Conservation (phyloP, 768 basidiomycete genomes). For the Mycena chlorophos region DNA sequence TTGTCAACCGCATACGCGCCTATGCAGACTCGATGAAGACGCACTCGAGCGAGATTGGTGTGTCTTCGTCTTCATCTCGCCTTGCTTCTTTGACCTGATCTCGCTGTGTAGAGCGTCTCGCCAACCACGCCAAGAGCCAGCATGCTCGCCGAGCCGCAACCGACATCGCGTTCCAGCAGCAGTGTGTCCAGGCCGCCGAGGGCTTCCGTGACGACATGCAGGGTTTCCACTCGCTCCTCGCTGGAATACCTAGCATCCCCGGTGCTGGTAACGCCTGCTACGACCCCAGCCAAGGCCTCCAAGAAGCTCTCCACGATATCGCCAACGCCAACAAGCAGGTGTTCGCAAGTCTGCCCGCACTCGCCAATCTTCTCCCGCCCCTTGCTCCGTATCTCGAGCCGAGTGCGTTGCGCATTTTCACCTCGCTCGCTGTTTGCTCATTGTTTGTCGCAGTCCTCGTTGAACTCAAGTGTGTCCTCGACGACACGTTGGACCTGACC, state of each 20-base stretch:
- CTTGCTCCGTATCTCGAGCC: constrained; percentile 56
- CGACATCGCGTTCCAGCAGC: constrained; percentile 38
- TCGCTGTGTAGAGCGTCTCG: constrained; percentile 31
- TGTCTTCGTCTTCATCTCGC: constrained; percentile 5
- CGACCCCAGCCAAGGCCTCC: constrained; percentile 42
- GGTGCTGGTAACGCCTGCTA: constrained; percentile 56
- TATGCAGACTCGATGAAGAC: not conserved
- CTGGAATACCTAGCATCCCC: constrained; percentile 34
- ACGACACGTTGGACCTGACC: constrained; percentile 46
- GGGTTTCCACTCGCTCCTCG: constrained; percentile 34
- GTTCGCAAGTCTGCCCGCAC: constrained; percentile 32
- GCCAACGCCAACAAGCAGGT: constrained; percentile 50
- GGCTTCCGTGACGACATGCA: constrained; percentile 33
- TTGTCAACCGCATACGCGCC: not conserved
- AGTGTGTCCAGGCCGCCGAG: constrained; percentile 37
- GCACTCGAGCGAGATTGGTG: constrained; percentile 33
- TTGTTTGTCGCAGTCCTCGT: constrained; percentile 48
- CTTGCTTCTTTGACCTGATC: constrained; percentile 1
- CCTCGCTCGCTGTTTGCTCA: constrained; percentile 2
- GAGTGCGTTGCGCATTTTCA: constrained; percentile 40
- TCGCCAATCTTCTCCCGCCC: constrained; percentile 42
- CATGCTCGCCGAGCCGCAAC: constrained; percentile 20
- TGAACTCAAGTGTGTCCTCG: constrained; percentile 60
- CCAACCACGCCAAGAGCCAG: constrained; percentile 31
- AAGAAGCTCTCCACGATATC: constrained; percentile 50